phyloP scores from a whole-genome alignment of 176 grass and related monocot species.

The Tuctoria greenei region DNA sequence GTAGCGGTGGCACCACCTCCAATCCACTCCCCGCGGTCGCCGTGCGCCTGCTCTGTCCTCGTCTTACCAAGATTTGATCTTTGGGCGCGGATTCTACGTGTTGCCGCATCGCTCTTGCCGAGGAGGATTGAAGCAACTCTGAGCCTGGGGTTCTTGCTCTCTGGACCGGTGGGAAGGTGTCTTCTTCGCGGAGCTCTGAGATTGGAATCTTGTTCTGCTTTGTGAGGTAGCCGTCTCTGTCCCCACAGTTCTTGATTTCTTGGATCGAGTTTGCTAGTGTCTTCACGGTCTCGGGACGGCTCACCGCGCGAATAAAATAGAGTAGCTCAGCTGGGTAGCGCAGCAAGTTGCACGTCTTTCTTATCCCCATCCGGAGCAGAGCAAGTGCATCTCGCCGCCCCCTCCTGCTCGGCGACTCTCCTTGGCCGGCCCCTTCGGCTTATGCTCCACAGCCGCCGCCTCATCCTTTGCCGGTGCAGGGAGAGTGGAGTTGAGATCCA shows the following conservation, averaged over 20 bases:
- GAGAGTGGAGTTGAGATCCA: background rate
- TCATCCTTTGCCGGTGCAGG: background rate
- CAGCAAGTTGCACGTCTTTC: background rate
- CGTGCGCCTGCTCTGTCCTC: constrained; percentile 15
- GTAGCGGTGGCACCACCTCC: too few species aligned
- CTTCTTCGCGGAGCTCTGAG: constrained; percentile 10
- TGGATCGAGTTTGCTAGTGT: constrained; percentile 6
- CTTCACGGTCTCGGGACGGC: background rate
- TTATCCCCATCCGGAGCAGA: background rate
- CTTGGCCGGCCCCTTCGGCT: background rate
- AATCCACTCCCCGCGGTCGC: too few species aligned
- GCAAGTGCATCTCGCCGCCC: background rate
- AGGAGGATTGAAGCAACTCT: background rate
- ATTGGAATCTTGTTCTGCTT: constrained; percentile 26
- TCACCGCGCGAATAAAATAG: background rate
- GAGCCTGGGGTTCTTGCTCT: background rate
- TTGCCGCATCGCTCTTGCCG: background rate
- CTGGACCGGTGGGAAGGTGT: constrained; percentile 23
- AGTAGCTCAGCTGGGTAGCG: background rate
- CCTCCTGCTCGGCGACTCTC: background rate
- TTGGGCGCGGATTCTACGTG: background rate
- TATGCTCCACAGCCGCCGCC: background rate
- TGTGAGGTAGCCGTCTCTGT: background rate
- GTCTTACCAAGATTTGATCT: constrained; percentile 36
- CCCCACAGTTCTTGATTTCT: constrained; percentile 3